Evolutionary conservation across 345 rosid species (phyloP), one percentile per base, ranked within the genome.

Genomic region (Populus simonii): DNA sequence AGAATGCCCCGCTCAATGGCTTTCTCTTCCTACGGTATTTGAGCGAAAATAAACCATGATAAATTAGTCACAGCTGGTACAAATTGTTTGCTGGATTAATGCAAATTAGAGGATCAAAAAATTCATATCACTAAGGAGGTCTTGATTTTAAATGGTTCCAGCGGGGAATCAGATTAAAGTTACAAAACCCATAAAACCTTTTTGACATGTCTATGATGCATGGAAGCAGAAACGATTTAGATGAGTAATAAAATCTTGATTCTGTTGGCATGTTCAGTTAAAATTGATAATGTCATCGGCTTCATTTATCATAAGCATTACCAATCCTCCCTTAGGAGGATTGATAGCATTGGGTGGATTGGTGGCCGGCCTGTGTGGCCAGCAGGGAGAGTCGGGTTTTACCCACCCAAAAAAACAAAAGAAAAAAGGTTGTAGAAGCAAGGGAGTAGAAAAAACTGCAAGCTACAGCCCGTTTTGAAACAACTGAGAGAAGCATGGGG

Each of bases 1-100:
- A 95, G 96, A 51, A 95, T 93, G 57, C 99, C 99, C 57, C 98
- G 82, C 77, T 92, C 89, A 71, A 93, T 80, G 7, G 98, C 99
- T 85, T 92, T 95, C 91, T 95, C 99, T 81, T 95, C 99, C 96
- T 94, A 81, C 74, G 71, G 25, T 76, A 62, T 53, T 63, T 61
- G 74, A 80, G 66, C 51, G 71, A 71, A 16, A 31, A 66, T 15
- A 75, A 11, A 66, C 13, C 2, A 22, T 49, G 23, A 66, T 8
- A 36, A 33, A 13, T 49, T 16, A 63, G 33, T 43, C 18, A 29
- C 51, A 5, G 29, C 29, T 45, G 12, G 63, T 47, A 49, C n/a
- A 75, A 61, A 36, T 47, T 38, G 36, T 47, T 45, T 47, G 62
- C 43, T 38, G 8, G 23, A 39, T 63, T 43, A 20, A 55, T 33